Evolutionary conservation across 2,329 filamentous ascomycete genomes (phyloP).

Genomic region (Phyllosticta capitalensis): DNA sequence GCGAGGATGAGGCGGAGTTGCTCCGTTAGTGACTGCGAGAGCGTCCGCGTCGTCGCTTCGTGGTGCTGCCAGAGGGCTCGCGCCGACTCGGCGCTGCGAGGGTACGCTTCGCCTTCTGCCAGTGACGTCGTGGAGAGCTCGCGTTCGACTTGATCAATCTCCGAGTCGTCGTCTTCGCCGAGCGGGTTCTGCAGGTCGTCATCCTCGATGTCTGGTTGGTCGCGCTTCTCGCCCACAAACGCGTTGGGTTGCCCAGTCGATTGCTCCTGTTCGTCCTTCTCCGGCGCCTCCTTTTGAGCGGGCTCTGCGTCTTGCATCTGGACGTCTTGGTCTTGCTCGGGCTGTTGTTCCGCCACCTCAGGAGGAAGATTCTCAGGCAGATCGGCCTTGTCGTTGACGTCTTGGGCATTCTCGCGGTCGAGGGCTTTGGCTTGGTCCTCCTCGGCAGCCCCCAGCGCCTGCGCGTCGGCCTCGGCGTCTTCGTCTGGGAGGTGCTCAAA

Average conservation of each 20-base stretch:
- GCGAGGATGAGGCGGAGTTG: slow-evolving; percentile 92
- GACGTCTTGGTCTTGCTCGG: slow-evolving; percentile 31
- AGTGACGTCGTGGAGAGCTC: slow-evolving; percentile 39
- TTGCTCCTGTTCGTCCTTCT: slow-evolving; percentile 18
- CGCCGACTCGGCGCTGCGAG: slow-evolving; percentile 39
- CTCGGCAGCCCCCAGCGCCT: slow-evolving; percentile 80
- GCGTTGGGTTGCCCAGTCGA: slow-evolving; percentile 31
- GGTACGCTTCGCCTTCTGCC: slow-evolving; percentile 33
- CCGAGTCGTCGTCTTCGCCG: slow-evolving; percentile 29
- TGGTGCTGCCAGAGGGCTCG: slow-evolving; percentile 76
- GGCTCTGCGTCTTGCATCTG: slow-evolving; percentile 35
- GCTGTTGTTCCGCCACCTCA: slow-evolving; percentile 12
- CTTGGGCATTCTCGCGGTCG: slow-evolving; percentile 81
- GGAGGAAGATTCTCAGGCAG: slow-evolving; percentile 26
- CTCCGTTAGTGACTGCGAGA: slow-evolving; percentile 83
- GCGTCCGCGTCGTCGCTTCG: slow-evolving; percentile 71
- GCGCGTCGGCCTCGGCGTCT: slow-evolving; percentile 70
- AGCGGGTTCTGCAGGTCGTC: slow-evolving; percentile 28
- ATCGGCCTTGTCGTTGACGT: slow-evolving; percentile 47
- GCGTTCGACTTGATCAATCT: slow-evolving; percentile 38
- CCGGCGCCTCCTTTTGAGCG: slow-evolving; percentile 19
- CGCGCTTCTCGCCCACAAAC: slow-evolving; percentile 37
- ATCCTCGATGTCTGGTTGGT: slow-evolving; percentile 25
- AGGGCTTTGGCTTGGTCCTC: slow-evolving; percentile 80
- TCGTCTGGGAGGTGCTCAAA: slow-evolving; percentile 91